Conservation (phyloP, 1,139 yeast genomes). For the Hyphopichia wangnamkhiaoensis region DNA sequence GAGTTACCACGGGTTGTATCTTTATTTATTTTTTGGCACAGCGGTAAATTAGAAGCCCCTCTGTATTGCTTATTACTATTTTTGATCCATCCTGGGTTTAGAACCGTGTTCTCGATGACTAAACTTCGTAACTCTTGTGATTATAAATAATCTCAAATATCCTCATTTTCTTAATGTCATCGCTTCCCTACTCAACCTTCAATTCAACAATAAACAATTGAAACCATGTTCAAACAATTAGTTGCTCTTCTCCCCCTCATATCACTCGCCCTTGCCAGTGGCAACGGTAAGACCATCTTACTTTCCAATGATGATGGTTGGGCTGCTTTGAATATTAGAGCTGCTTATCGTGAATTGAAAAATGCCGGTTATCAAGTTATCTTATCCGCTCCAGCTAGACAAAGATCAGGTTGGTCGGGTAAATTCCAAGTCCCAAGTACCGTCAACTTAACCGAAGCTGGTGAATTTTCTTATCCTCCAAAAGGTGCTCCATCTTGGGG, state of each 20-base stretch:
- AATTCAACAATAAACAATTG: not conserved
- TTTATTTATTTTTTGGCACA: too few species aligned
- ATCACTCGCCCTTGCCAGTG: slow-evolving; percentile 13
- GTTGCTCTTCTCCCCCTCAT: slow-evolving; percentile 12
- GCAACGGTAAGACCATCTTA: slow-evolving; percentile 46
- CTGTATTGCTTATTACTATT: too few species aligned
- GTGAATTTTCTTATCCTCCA: slow-evolving; percentile 42
- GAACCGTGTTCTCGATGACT: too few species aligned
- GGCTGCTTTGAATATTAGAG: slow-evolving; percentile 61
- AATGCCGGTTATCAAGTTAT: slow-evolving; percentile 57
- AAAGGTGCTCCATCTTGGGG: slow-evolving; percentile 51
- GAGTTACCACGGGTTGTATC: too few species aligned
- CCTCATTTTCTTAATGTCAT: too few species aligned
- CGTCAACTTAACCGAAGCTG: slow-evolving; percentile 40
- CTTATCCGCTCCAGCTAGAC: slow-evolving; percentile 58
- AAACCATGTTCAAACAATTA: not conserved
- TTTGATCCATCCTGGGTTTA: too few species aligned
- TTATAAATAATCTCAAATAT: too few species aligned
- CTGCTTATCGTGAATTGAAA: slow-evolving; percentile 54
- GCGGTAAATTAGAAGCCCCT: too few species aligned
- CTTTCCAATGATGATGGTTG: slow-evolving; percentile 63
- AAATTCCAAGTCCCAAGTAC: slow-evolving; percentile 48
- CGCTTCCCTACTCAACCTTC: not conserved
- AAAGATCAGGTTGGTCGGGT: slow-evolving; percentile 63
- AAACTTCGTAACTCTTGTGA: too few species aligned